These are phyloP conservation scores for Steccherinum ochraceum DNA, from an alignment of 768 basidiomycete species.

Conservation along the genomic window DNA sequence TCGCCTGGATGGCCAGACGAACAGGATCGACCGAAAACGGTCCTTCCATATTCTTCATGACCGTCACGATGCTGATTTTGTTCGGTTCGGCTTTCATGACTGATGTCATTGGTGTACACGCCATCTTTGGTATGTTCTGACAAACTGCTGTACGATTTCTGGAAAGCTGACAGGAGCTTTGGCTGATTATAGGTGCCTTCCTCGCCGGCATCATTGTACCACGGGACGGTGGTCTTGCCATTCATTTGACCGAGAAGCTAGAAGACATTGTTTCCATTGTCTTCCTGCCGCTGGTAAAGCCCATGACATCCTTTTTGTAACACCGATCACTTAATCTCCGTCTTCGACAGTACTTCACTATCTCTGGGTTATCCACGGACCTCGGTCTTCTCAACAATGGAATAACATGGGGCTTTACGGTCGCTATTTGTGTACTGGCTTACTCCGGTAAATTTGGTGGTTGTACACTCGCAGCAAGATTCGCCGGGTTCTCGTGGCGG, in stretches of 20 bases:
- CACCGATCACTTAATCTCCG: neutral
- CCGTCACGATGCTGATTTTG: constrained; percentile 67
- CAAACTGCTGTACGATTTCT: neutral
- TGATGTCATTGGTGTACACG: constrained; percentile 86
- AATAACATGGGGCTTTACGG: constrained; percentile 82
- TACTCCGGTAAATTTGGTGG: constrained; percentile 89
- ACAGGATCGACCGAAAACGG: constrained; percentile 80
- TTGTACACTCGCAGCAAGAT: constrained; percentile 63
- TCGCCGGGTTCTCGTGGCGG: constrained; percentile 68
- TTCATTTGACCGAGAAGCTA: constrained; percentile 88
- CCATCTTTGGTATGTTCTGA: constrained; percentile 73
- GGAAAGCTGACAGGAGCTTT: too few relatives aligned
- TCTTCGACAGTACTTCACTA: constrained; percentile 70
- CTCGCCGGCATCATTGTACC: constrained; percentile 78
- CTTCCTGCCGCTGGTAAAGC: constrained; percentile 74
- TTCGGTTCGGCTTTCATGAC: constrained; percentile 92
- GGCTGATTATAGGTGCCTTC: constrained; percentile 68
- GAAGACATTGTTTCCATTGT: constrained; percentile 92
- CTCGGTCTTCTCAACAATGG: constrained; percentile 79
- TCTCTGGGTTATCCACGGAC: constrained; percentile 87
- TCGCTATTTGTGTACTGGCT: constrained; percentile 72
- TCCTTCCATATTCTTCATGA: constrained; percentile 89
- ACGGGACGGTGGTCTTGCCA: constrained; percentile 80
- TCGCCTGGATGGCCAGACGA: constrained; percentile 67
- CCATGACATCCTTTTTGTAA: neutral